Evolutionary conservation across 225 moss, liverwort and hornwort genomes (phyloP).

Genomic region (Neckera pumila): DNA sequence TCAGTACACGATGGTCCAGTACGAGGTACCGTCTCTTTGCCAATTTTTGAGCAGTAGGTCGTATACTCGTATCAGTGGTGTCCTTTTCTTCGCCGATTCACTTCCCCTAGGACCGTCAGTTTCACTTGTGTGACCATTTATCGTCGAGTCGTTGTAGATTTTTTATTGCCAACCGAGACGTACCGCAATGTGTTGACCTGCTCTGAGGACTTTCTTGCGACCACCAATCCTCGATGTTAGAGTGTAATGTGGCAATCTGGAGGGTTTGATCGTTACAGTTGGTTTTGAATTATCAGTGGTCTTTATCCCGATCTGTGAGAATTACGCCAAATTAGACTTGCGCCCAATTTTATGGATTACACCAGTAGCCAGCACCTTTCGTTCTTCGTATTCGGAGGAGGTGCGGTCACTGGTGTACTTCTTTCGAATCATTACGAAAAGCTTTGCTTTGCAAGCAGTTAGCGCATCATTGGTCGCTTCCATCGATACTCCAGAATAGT

Average conservation of each 20-base stretch:
- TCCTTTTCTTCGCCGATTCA: background rate
- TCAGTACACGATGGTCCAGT: background rate
- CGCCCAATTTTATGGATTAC: background rate
- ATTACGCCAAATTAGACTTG: too few relatives aligned
- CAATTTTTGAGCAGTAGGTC: background rate
- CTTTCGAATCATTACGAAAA: background rate
- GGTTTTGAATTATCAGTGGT: background rate
- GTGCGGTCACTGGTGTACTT: background rate
- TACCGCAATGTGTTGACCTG: background rate
- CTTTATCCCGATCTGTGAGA: background rate
- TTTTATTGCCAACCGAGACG: background rate
- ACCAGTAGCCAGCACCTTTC: too few relatives aligned
- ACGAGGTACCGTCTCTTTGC: background rate
- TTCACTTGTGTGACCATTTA: too few relatives aligned
- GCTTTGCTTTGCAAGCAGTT: background rate
- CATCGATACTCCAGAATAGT: background rate
- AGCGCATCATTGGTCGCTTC: background rate
- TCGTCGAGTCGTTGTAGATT: background rate
- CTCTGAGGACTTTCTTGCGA: background rate
- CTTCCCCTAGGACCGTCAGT: background rate
- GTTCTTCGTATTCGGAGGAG: background rate
- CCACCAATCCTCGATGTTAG: too few relatives aligned
- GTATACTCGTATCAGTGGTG: too few relatives aligned
- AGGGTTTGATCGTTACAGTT: background rate
- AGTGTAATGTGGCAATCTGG: background rate